Evolutionary conservation across 768 basidiomycete species (phyloP), one percentile per base, ranked within the genome.

Genomic region (Mycena olivaceomarginata): DNA sequence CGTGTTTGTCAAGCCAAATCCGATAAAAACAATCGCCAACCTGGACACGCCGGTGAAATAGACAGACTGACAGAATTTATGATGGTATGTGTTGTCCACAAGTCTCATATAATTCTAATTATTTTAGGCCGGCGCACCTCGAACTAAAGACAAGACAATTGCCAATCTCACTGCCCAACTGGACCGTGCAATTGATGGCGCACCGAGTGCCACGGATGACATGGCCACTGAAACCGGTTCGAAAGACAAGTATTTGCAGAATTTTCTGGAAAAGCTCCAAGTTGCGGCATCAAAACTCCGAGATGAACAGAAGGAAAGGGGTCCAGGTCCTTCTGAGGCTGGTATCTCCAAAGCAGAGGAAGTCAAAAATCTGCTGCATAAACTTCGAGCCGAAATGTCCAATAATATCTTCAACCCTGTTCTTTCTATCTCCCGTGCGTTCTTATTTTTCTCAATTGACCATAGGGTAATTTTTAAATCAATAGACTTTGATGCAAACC

Each of bases 401-500:
- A 31, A 43, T 4, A 70, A 70, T 45, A 25, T 70, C 11, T 70
- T 70, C 43, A 70, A 70, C 41, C 68, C 68, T 4, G 57, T 70
- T 31, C 56, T 70, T 6, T 70, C 68, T 3, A 60, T 70, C 9
- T n/a, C 31, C 2, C 41, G 68, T 70, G 43, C 6, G 6, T 41
- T 37, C 7, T 37, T 25, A 10, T 59, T 5, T 13, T 60, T 60
- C 25, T 10, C 12, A 37, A n/a, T 2, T 25, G 2, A 2, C 9
- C 11, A 4, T 9, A 31, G 57, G 11, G 9, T 37, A 37, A 13
- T 37, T 13, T 15, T 31, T 59, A 37, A 37, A n/a, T 37, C 2
- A 22, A 31, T 22, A 81, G 81, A 80, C n/a, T 75, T 83, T 16
- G 80, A 85, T 72, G 60, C 75, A 10, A 70, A 79, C 46, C 15